Evolutionary conservation across 1,139 yeast genomes (phyloP), one percentile per base, ranked within the genome.

Genomic region (Pichia sp.): DNA sequence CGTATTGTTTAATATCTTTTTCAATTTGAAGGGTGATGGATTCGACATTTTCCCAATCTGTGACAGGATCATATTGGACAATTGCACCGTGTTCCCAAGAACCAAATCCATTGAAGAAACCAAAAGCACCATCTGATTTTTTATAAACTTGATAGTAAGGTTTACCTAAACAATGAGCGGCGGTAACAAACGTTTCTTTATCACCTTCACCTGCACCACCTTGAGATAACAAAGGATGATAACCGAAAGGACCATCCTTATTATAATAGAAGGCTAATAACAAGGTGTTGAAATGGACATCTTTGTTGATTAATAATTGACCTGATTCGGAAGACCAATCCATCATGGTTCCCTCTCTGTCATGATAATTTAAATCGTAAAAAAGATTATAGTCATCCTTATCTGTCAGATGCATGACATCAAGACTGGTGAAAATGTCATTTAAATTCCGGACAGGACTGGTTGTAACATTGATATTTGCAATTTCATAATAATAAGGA

Each of bases 21-120:
- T 41, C 46, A 27, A 54, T 43, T 19, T 40, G 45, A 9, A 49
- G 45, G n/a, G 54, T 40, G 4, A 55, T 51, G 10, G 46, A 38
- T 34, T 52, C 46, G 21, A 65, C 57, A 15, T 63, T 51, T 34
- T 68, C 62, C 54, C 65, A 77, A 61, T 84, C 90, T 50, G 72
- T 75, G 3, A 73, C 70, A 0, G 91, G 89, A 60, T 82, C 83
- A 52, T 71, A 80, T 61, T 84, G 91, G 4, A 84, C 83, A 82
- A 84, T 83, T 1, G 64, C 58, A 10, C 62, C 57, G 48, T 60
- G 61, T 20, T 58, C 60, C 35, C 46, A 59, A 30, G 48, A 52
- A 11, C 46, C 50, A 4, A 47, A 48, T 19, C 82, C 54, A 38
- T 57, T 52, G 38, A 45, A 59, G 40, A 62, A 55, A 45, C 66